Evolutionary conservation across 2,329 filamentous ascomycete genomes (phyloP).

Genomic region (Cordyceps cateniannulata): DNA sequence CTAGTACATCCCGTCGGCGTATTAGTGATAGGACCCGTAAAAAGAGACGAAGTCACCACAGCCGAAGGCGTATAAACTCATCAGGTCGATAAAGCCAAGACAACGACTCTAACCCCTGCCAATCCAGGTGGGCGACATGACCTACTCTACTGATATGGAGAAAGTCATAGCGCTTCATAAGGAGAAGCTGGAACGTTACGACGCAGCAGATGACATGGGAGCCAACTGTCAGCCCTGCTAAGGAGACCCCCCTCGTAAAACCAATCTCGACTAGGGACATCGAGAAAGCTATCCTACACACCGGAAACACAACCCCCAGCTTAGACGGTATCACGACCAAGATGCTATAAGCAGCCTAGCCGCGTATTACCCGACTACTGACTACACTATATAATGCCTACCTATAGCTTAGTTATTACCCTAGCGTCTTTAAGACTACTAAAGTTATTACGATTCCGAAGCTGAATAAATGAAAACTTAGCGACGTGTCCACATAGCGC

Average conservation of each 20-base stretch:
- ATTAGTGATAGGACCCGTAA: too few relatives aligned
- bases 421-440: constrained; percentile 16
- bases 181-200: not conserved
- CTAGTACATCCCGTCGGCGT: too few relatives aligned
- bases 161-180: not conserved
- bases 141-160: not conserved
- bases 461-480: constrained; percentile 17
- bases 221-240: not conserved
- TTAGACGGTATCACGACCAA: constrained; percentile 1
- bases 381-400: constrained; percentile 7
- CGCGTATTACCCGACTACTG: not conserved
- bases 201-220: constrained; percentile 2
- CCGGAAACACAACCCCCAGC: not conserved
- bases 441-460: constrained; percentile 22
- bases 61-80: not conserved
- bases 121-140: not conserved
- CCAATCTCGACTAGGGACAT: not conserved
- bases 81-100: constrained; percentile 2
- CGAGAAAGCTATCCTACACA: not conserved
- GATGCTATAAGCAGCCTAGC: constrained; percentile 3
- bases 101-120: not conserved
- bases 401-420: constrained; percentile 15
- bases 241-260: not conserved
- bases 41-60: not conserved
- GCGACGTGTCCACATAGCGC: constrained; percentile 15